These are phyloP conservation scores for Leersia perrieri DNA, from an alignment of 176 grass and related monocot species.

Conservation along the genomic window DNA sequence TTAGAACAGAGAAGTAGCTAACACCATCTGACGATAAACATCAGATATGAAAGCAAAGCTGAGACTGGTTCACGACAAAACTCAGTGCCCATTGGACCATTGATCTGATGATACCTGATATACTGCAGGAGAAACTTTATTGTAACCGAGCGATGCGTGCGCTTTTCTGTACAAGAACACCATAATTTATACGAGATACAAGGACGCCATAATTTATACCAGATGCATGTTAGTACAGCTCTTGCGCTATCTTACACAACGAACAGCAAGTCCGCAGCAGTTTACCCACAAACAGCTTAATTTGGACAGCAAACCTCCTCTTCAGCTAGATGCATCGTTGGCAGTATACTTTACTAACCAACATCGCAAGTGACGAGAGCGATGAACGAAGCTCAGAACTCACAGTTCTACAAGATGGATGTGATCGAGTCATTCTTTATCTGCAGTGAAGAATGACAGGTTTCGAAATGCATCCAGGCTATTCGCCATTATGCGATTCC, in stretches of 20 bases:
- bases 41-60: not conserved
- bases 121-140: constrained; percentile 45
- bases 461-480: constrained; percentile 86
- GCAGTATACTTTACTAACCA: constrained; percentile 25
- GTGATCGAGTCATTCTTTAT: constrained; percentile 54
- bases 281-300: constrained; percentile 33
- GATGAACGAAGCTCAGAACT: not conserved
- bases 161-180: constrained; percentile 44
- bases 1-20: no score
- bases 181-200: constrained; percentile 41
- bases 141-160: constrained; percentile 44
- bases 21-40: no score
- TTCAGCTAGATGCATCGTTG: constrained; percentile 4
- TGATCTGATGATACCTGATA: no score
- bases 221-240: constrained; percentile 45
- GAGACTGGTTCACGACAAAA: not conserved
- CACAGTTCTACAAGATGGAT: constrained; percentile 43
- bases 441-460: constrained; percentile 54
- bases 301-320: constrained; percentile 43
- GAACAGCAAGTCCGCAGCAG: constrained; percentile 21
- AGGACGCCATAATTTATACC: no score
- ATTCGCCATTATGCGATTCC: constrained; percentile 78
- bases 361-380: not conserved
- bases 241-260: constrained; percentile 42
- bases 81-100: not conserved